Evolutionary conservation across 139 green algal species (phyloP).

Genomic region (Closterium sp.): DNA sequence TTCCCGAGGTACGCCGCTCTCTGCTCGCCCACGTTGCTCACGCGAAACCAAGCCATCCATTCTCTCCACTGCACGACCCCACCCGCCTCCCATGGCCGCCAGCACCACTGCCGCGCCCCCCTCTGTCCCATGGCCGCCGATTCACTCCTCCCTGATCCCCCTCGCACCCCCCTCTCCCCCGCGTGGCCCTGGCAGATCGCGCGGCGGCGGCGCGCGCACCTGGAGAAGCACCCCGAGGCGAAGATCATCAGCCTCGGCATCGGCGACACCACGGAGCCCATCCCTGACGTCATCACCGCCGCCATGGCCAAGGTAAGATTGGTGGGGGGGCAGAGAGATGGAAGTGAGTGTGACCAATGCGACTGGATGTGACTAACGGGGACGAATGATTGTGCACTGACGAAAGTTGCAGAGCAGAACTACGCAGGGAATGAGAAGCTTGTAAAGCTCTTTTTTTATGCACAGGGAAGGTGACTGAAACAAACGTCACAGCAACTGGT

Average conservation of each 20-base stretch:
- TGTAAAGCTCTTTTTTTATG: no score
- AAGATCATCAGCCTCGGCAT: constrained; percentile 97
- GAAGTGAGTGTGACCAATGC: background rate
- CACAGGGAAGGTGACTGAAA: background rate
- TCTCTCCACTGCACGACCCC: background rate
- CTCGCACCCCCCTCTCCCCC: background rate
- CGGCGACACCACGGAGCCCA: constrained; percentile 98
- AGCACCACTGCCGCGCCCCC: background rate
- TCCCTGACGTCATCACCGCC: constrained; percentile 80
- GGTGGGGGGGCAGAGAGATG: background rate
- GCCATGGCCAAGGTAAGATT: constrained; percentile 52
- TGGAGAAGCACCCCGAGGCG: constrained; percentile 89
- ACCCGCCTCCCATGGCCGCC: no score
- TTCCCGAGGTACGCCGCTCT: constrained; percentile 66
- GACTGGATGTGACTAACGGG: background rate
- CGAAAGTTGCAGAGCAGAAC: no score
- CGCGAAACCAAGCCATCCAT: background rate
- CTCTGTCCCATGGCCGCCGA: no score
- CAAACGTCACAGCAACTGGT: background rate
- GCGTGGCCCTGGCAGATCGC: constrained; percentile 73
- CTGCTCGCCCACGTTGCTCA: background rate
- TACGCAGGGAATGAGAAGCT: no score
- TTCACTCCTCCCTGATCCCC: background rate
- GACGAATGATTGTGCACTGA: background rate
- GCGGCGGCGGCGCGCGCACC: constrained; percentile 80